Evolutionary conservation across 164 flowering plant genomes (phyloP), one percentile per base, ranked within the genome.

Genomic region (Macadamia tetraphylla): DNA sequence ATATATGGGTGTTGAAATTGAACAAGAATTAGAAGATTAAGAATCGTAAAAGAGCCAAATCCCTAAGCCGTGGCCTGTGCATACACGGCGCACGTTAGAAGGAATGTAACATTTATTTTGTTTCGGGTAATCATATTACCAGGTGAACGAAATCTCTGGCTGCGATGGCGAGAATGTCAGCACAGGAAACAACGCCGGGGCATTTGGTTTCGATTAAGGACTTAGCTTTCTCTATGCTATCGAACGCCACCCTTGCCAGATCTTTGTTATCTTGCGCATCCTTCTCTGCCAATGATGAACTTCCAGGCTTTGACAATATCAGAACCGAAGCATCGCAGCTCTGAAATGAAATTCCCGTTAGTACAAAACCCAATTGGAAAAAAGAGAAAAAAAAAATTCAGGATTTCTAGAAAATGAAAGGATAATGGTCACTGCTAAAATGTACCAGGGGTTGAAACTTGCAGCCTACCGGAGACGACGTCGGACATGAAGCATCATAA

Each of bases 241-340:
- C 90, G 66, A 83, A 94, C 29, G 85, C 97, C 74, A 85, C 90
- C 32, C 0, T 62, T 0, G 89, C 80, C 23, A 91, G 43, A 40
- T 81, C 80, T 72, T 74, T 81, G 80, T 89, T 94, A 18, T 82
- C 96, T 70, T 67, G 70, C 63, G 94, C 94, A 67, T 88, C 96
- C 71, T 67, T 89, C 83, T 94, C 98, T 1, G 91, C 90, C 43
- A 70, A 53, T 32, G 29, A 71, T 58, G 78, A 72, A 66, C 82
- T 83, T 60, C 88, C 96, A 0, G 81, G 77, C 74, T 77, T 79
- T 0, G 88, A 62, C 7, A 81, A 49, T 71, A 91, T 81, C 82
- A 94, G 60, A 35, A 94, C 73, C 48, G 98, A 94, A 29, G 75
- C 98, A 73, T 94, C 98, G 75, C 98, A 94, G 4, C 98, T 97